These are phyloP conservation scores for Hygrophorus pudorinus DNA, from an alignment of 768 basidiomycete genomes.

Conservation along the genomic window DNA sequence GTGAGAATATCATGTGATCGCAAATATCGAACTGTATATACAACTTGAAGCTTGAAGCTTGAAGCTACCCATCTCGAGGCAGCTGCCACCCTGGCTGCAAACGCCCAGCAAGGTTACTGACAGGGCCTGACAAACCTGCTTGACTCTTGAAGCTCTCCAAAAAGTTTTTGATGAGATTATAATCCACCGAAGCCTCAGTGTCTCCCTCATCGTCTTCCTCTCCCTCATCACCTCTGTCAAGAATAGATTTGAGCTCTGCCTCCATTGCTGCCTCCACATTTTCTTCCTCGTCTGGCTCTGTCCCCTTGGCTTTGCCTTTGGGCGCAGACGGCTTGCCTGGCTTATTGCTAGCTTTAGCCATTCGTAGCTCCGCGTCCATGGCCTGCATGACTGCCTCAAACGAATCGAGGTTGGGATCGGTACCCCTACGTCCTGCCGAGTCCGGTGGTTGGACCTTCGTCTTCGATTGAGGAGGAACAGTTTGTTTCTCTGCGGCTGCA, in stretches of 20 bases:
- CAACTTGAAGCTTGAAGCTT: too few relatives aligned
- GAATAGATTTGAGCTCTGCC: slow-evolving; percentile 60
- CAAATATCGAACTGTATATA: too few relatives aligned
- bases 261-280: slow-evolving; percentile 85
- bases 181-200: slow-evolving; percentile 54
- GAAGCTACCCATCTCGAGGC: slow-evolving; percentile 70
- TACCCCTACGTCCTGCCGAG: slow-evolving; percentile 27
- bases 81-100: slow-evolving; percentile 67
- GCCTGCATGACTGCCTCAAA: slow-evolving; percentile 96
- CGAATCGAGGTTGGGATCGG: slow-evolving; percentile 71
- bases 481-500: background rate
- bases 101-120: slow-evolving; percentile 80
- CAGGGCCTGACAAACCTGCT: slow-evolving; percentile 81
- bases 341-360: slow-evolving; percentile 11
- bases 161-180: slow-evolving; percentile 92
- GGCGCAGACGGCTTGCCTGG: slow-evolving; percentile 12
- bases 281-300: slow-evolving; percentile 28
- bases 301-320: slow-evolving; percentile 39
- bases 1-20: background rate
- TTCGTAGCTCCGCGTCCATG: slow-evolving; percentile 76
- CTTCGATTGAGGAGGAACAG: background rate
- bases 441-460: too few relatives aligned
- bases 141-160: slow-evolving; percentile 94
- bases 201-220: slow-evolving; percentile 45
- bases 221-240: slow-evolving; percentile 46